Evolutionary conservation across 441 rosid genomes (phyloP).

Genomic region (Populus tomentosa): DNA sequence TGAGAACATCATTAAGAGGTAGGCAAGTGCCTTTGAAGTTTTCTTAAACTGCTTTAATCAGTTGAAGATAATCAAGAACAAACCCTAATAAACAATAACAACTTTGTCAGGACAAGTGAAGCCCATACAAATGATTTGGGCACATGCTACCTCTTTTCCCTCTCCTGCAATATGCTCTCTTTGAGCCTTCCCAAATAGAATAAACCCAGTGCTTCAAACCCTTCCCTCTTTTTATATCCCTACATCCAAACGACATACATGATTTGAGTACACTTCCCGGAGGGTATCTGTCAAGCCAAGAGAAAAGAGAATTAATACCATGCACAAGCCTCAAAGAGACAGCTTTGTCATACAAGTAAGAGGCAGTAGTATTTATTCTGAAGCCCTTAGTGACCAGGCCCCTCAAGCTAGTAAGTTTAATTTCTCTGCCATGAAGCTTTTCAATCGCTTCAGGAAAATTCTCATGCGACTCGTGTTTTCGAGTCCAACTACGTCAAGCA

Average conservation of each 20-base stretch:
- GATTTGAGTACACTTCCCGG: slow-evolving; percentile 53
- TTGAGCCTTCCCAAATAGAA: slow-evolving; percentile 34
- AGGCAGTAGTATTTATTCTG: neutral
- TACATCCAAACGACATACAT: slow-evolving; percentile 39
- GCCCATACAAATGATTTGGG: slow-evolving; percentile 54
- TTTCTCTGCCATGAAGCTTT: slow-evolving; percentile 67
- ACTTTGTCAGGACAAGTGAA: slow-evolving; percentile 28
- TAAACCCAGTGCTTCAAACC: slow-evolving; percentile 19
- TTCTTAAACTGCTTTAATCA: slow-evolving; percentile 8
- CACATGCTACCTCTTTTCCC: slow-evolving; percentile 39
- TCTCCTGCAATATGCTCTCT: slow-evolving; percentile 25
- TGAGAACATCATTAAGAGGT: neutral
- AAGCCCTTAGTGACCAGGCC: neutral
- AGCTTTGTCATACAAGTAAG: slow-evolving; percentile 40
- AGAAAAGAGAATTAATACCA: slow-evolving; percentile 14
- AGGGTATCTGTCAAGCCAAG: slow-evolving; percentile 29
- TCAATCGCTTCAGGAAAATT: slow-evolving; percentile 59
- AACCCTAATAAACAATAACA: slow-evolving; percentile 24
- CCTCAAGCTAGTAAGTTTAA: slow-evolving; percentile 15
- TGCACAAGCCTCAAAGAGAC: slow-evolving; percentile 35
- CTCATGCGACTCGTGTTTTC: slow-evolving; percentile 54
- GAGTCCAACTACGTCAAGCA: neutral
- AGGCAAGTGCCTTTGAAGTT: slow-evolving; percentile 1
- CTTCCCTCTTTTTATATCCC: slow-evolving; percentile 19
- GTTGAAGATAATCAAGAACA: slow-evolving; percentile 30